Percentiles rank a stretch among this genome's conserved stretches.
Evolutionary conservation across 2,329 filamentous ascomycete species (phyloP).

Genomic region (Talaromyces sp.): DNA sequence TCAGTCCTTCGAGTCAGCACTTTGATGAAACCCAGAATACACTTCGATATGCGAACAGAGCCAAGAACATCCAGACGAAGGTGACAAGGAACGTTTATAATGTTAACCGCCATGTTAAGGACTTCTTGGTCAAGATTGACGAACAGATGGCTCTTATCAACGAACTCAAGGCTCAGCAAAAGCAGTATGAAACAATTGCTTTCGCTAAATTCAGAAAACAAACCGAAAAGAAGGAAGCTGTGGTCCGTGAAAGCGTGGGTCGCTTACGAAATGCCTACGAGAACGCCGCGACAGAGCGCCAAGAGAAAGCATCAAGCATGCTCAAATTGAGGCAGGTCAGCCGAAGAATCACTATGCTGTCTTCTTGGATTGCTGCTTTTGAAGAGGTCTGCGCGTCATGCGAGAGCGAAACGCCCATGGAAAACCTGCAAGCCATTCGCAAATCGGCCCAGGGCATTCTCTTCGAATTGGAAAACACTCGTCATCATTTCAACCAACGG

Average conservation of each 20-base stretch:
- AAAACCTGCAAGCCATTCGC: conserved; percentile 70
- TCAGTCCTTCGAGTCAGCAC: conserved; percentile 92
- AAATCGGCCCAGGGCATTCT: conserved; percentile 88
- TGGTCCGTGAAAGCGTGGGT: conserved; percentile 73
- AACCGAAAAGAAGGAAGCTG: conserved; percentile 74
- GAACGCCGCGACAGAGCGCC: conserved; percentile 71
- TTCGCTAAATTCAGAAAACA: conserved; percentile 91
- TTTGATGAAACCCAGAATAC: conserved; percentile 99
- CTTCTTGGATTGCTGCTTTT: conserved; percentile 89
- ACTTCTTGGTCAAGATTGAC: conserved; percentile 98
- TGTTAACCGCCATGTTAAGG: conserved; percentile 97
- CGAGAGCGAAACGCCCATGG: conserved; percentile 65
- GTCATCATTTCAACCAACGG: conserved; percentile 85
- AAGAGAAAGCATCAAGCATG: conserved; percentile 75
- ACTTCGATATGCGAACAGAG: conserved; percentile 91
- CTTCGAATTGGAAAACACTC: conserved; percentile 81
- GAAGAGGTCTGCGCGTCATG: conserved; percentile 74
- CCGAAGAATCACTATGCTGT: conserved; percentile 80
- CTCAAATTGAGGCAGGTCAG: conserved; percentile 80
- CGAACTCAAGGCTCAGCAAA: conserved; percentile 88
- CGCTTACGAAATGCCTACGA: conserved; percentile 83
- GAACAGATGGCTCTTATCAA: conserved; percentile 98
- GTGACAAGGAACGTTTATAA: conserved; percentile 99
- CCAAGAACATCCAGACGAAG: conserved; percentile 99
- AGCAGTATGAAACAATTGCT: conserved; percentile 77